Conservation (phyloP, 345 rosid genomes). For the Aegle marmelos region DNA sequence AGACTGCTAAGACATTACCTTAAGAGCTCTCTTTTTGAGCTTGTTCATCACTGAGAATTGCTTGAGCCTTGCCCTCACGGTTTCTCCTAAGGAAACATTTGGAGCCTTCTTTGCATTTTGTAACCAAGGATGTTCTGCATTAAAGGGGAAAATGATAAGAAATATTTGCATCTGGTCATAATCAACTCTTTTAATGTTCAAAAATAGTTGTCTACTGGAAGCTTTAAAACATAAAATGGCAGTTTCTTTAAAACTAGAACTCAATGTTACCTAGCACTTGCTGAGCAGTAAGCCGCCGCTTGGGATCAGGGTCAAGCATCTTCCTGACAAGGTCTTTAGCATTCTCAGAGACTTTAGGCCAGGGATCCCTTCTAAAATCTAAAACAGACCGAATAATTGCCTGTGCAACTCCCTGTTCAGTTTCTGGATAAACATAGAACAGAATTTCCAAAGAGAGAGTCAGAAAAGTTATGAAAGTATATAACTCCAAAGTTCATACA, state of each 20-base stretch:
- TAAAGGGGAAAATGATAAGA: slow-evolving; percentile 15
- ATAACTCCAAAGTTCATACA: neutral
- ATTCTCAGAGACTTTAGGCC: slow-evolving; percentile 92
- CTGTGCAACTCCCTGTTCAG: slow-evolving; percentile 97
- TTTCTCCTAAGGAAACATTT: slow-evolving; percentile 90
- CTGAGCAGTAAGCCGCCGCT: slow-evolving; percentile 82
- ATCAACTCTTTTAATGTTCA: slow-evolving; percentile 4
- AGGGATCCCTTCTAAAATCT: slow-evolving; percentile 94
- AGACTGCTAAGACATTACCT: slow-evolving; percentile 44
- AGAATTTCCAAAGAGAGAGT: neutral
- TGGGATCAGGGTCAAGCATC: slow-evolving; percentile 95
- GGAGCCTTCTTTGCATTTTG: slow-evolving; percentile 93
- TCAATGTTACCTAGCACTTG: slow-evolving; percentile 76
- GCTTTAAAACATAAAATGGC: neutral
- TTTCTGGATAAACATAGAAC: slow-evolving; percentile 49
- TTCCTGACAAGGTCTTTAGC: slow-evolving; percentile 90
- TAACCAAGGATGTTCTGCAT: slow-evolving; percentile 93
- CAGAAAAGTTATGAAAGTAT: neutral
- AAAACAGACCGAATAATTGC: slow-evolving; percentile 77
- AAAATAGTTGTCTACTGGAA: neutral
- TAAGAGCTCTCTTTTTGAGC: slow-evolving; percentile 96
- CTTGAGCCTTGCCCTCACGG: slow-evolving; percentile 89
- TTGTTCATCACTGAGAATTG: slow-evolving; percentile 97
- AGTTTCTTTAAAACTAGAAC: neutral
- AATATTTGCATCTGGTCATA: neutral